A percentile compares a stretch with the other conserved stretches of the same genome.
Evolutionary conservation across 2,329 filamentous ascomycete species (phyloP).

Genomic region (Aspergillus oerlinghausenensis): DNA sequence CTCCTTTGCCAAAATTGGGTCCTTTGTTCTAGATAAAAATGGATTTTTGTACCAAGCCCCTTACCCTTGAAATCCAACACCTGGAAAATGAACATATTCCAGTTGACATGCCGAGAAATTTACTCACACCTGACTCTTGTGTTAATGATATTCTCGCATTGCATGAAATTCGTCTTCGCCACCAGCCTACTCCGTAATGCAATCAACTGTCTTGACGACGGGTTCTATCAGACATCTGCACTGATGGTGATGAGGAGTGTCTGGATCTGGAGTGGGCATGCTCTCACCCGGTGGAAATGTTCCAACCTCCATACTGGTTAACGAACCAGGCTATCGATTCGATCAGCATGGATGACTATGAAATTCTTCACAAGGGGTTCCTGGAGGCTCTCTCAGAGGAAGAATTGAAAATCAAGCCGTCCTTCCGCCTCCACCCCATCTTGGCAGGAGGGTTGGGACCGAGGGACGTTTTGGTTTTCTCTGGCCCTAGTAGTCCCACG

Average conservation of each 20-base stretch:
- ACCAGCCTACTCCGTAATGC: constrained; percentile 28
- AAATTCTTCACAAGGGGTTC: constrained; percentile 1
- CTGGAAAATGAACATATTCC: no score
- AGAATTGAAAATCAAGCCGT: background rate
- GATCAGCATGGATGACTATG: constrained; percentile 7
- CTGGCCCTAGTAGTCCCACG: constrained; percentile 20
- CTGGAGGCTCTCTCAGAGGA: constrained; percentile 3
- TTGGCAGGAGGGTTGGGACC: constrained; percentile 17
- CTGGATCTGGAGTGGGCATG: constrained; percentile 22
- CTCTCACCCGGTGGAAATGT: constrained; percentile 20
- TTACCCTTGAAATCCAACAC: no score
- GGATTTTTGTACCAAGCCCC: no score
- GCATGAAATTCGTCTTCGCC: constrained; percentile 8
- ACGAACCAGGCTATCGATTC: constrained; percentile 15
- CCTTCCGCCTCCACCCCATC: constrained; percentile 2
- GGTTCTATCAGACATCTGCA: constrained; percentile 7
- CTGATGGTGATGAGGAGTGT: constrained; percentile 26
- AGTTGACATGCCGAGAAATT: no score
- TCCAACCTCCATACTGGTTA: constrained; percentile 24
- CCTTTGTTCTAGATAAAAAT: no score
- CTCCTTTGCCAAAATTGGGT: no score
- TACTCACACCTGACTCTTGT: no score
- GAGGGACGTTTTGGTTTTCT: constrained; percentile 24
- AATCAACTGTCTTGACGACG: constrained; percentile 10
- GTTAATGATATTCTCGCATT: background rate